Base-by-base conservation (phyloP, 2,329 filamentous ascomycete genomes). In the Ceratocystis destructans region DNA sequence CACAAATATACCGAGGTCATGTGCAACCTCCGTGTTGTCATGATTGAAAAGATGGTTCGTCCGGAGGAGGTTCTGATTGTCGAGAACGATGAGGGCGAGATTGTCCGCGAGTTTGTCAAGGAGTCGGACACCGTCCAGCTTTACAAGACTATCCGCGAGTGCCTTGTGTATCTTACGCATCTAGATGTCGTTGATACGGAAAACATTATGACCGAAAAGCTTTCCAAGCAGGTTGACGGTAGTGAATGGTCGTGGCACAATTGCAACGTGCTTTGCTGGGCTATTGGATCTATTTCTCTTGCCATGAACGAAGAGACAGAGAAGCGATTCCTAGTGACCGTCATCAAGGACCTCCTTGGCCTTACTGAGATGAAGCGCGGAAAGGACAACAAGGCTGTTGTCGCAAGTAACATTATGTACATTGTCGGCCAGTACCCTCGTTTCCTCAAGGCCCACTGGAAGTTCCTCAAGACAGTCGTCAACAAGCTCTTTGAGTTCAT, bases 401-500 rank as follows among this genome's bases (percentile, higher is more conserved):
- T 99, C 50, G 94, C 94, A 69, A 96, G 90, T 78, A 99, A 99
- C 78, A 99, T 99, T 73, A 99, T 99, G 94, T 99, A 99, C 76
- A 99, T 99, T 78, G 94, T 99, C 69, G 94, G 94, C 68, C 94
- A 99, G 74, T 99, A 99, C 74, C 94, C 94, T 46, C 89, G 94
- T 22, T 99, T 99, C 79, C 79, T 99, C 72, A 99, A 99, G 79
- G 94, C 94, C 1, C 94, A 99, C 76, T 99, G 94, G 94, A 99
- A 99, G 76, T 99, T 99, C 78, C 80, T 99, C 66, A 99, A 99
- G 85, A 99, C 94, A 1, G 94, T 99, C 20, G 94, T 99, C 73
- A 99, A 99, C 79, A 99, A 99, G 80, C 83, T 99, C 4, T 99
- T 99, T 73, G 94, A 99, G 78, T 99, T 99, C 74, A 99, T 99